These are phyloP conservation scores for Scedosporium aurantiacum DNA, from an alignment of 2,329 filamentous ascomycete species.

Conservation along the genomic window DNA sequence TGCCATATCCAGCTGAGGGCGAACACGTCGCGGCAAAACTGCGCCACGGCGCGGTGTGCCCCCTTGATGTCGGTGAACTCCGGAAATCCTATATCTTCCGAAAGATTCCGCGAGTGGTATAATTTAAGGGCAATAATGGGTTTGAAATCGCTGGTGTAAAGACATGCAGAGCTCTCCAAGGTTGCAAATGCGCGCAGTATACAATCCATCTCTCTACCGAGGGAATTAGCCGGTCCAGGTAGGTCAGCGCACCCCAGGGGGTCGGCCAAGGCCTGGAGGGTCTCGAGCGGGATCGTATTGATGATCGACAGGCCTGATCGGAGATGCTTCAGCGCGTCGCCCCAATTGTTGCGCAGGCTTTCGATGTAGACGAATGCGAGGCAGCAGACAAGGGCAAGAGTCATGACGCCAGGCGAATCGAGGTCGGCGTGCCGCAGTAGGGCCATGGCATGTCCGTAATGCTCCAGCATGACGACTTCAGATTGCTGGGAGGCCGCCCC, in stretches of 20 bases:
- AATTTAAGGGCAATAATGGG: constrained; percentile 8
- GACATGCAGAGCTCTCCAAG: constrained; percentile 14
- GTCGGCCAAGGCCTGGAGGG: constrained; percentile 7
- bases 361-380: constrained; percentile 21
- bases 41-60: neutral
- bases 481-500: constrained; percentile 9
- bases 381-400: constrained; percentile 21
- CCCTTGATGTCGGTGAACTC: neutral
- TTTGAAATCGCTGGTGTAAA: constrained; percentile 12
- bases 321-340: constrained; percentile 17
- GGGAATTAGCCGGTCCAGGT: neutral
- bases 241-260: neutral
- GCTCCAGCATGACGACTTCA: constrained; percentile 25
- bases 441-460: constrained; percentile 26
- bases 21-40: neutral
- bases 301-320: constrained; percentile 20
- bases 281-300: constrained; percentile 15
- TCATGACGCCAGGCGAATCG: constrained; percentile 8
- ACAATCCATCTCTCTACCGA: constrained; percentile 12
- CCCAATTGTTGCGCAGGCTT: constrained; percentile 16
- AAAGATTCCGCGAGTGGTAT: neutral
- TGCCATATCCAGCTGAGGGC: neutral
- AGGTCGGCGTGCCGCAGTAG: constrained; percentile 14
- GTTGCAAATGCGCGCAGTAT: constrained; percentile 13
- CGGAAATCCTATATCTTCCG: neutral